phyloP scores from a whole-genome alignment of 176 grass and related monocot species.

The Lolium multiflorum region DNA sequence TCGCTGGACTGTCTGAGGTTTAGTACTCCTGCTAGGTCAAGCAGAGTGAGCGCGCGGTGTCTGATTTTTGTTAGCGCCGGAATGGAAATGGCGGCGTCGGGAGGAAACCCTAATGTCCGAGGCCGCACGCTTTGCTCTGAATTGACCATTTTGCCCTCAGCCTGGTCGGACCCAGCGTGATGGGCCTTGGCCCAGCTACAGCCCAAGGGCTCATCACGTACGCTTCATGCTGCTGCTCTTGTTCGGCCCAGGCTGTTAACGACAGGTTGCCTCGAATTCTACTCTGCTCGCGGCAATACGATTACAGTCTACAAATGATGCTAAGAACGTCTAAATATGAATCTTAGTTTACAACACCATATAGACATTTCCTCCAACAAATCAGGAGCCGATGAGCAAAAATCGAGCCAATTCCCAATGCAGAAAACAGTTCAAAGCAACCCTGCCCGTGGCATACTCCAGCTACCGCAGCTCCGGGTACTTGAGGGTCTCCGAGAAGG shows the following conservation, averaged over 20 bases:
- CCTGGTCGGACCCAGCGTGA: neutral
- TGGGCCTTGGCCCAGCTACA: neutral
- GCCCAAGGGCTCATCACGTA: neutral
- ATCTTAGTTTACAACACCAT: neutral
- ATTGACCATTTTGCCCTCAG: neutral
- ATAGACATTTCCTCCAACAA: neutral
- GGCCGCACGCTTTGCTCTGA: neutral
- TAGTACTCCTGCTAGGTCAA: neutral
- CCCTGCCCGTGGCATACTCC: neutral
- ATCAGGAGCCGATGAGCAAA: neutral
- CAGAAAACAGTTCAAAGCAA: neutral
- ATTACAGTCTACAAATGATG: too few relatives aligned
- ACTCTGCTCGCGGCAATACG: too few relatives aligned
- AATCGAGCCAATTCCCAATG: neutral
- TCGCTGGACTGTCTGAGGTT: neutral
- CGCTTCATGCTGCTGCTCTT: neutral
- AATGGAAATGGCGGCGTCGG: constrained; percentile 29
- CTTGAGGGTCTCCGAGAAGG: constrained; percentile 42
- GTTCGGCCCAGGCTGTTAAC: neutral
- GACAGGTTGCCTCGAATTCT: too few relatives aligned
- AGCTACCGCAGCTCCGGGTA: constrained; percentile 35
- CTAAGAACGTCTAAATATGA: too few relatives aligned
- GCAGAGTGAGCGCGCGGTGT: neutral
- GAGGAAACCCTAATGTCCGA: constrained; percentile 23
- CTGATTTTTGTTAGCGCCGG: neutral